A percentile compares a stretch with the other conserved stretches of the same genome.
phyloP scores from a whole-genome alignment of 2,329 filamentous ascomycete species.

The Paecilomyces sp. region DNA sequence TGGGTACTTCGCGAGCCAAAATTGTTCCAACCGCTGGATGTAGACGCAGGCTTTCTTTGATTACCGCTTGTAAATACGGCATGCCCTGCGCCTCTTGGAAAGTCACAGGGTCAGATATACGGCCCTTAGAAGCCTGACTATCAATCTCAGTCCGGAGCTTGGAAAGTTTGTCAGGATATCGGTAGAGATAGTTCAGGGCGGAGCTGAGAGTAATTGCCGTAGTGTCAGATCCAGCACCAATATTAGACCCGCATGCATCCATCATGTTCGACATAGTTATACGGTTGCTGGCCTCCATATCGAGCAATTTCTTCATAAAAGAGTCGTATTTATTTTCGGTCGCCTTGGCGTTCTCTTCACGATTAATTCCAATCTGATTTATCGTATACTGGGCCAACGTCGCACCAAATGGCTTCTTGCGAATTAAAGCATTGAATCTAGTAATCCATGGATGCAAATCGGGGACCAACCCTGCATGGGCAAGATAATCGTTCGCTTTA shows the following conservation, averaged over 20 bases:
- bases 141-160: background rate
- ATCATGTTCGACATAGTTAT: background rate
- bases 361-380: background rate
- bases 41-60: slow-evolving; percentile 54
- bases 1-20: slow-evolving; percentile 47
- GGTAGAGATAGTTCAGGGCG: background rate
- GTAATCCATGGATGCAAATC: background rate
- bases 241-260: background rate
- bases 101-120: background rate
- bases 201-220: background rate
- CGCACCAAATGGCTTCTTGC: background rate
- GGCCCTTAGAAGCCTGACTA: background rate
- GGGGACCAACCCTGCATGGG: background rate
- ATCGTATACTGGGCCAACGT: background rate
- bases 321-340: background rate
- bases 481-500: background rate
- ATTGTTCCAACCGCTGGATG: slow-evolving; percentile 51
- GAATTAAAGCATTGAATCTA: background rate
- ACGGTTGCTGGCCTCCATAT: background rate
- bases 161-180: background rate
- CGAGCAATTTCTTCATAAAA: background rate
- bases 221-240: background rate
- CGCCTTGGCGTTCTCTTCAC: background rate
- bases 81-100: slow-evolving; percentile 42
- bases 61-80: slow-evolving; percentile 48